Conservation (phyloP, 257 asterid species). For the Nicotiana benthamiana region DNA sequence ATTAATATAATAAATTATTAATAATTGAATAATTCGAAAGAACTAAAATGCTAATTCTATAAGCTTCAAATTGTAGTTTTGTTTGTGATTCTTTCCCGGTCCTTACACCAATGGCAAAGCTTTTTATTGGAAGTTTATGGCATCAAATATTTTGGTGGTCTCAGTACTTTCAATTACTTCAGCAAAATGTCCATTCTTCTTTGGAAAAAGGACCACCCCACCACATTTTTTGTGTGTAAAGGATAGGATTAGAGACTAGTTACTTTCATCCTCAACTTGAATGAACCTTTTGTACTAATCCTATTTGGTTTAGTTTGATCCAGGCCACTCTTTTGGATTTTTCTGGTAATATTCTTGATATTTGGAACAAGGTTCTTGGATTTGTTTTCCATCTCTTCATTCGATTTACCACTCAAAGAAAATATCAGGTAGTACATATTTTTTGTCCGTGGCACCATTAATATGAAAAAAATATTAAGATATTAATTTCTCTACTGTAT, state of each 20-base stretch:
- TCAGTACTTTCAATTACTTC: not conserved
- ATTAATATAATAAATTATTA: no score
- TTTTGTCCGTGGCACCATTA: no score
- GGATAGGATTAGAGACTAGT: not conserved
- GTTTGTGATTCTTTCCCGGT: no score
- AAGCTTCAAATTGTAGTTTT: no score
- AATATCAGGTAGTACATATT: no score
- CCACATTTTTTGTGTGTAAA: not conserved
- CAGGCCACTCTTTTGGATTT: conserved; percentile 8
- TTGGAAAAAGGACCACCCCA: conserved; percentile 4
- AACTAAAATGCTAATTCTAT: no score
- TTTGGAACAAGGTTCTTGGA: not conserved
- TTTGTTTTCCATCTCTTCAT: not conserved
- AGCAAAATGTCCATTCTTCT: not conserved
- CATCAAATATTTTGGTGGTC: not conserved
- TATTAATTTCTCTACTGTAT: no score
- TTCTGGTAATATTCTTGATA: conserved; percentile 2
- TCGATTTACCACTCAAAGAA: not conserved
- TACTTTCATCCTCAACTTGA: not conserved
- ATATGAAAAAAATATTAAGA: no score
- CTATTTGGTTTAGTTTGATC: not conserved
- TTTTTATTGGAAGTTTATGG: not conserved
- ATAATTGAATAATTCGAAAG: no score
- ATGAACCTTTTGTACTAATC: not conserved
- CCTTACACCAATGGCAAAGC: not conserved